Conservation (phyloP, 2,329 filamentous ascomycete genomes). For the Hymenoscyphus repandus region DNA sequence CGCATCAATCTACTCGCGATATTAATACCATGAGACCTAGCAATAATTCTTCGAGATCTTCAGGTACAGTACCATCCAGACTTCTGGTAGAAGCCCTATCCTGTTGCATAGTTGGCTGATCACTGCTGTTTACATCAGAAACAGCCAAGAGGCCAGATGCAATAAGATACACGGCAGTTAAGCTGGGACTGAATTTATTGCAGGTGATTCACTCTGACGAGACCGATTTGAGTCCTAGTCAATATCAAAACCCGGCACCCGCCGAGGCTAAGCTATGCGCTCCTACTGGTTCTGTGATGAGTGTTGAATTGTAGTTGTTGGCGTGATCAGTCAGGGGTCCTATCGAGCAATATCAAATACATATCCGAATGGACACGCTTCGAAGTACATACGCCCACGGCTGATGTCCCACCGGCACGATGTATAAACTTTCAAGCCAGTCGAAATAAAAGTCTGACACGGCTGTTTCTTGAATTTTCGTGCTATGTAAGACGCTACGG, state of each 20-base stretch:
- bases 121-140: not conserved
- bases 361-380: slow-evolving; percentile 11
- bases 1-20: slow-evolving; percentile 11
- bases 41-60: slow-evolving; percentile 4
- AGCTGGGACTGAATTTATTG: not conserved
- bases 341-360: slow-evolving; percentile 9
- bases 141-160: not conserved
- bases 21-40: slow-evolving; percentile 5
- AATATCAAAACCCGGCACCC: not conserved
- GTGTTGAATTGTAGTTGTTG: slow-evolving; percentile 5
- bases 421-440: slow-evolving; percentile 28
- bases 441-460: slow-evolving; percentile 45
- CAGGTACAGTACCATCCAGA: slow-evolving; percentile 4
- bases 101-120: not conserved
- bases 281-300: slow-evolving; percentile 1
- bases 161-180: slow-evolving; percentile 5
- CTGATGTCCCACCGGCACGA: slow-evolving; percentile 16
- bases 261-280: not conserved
- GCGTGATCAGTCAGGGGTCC: slow-evolving; percentile 14
- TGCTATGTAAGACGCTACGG: slow-evolving; percentile 36
- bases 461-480: slow-evolving; percentile 41
- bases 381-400: slow-evolving; percentile 6
- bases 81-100: not conserved
- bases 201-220: not conserved
- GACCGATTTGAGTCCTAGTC: not conserved